Base-by-base conservation (phyloP, 1,284 basidiomycete genomes). In the Dichomitus squalens region DNA sequence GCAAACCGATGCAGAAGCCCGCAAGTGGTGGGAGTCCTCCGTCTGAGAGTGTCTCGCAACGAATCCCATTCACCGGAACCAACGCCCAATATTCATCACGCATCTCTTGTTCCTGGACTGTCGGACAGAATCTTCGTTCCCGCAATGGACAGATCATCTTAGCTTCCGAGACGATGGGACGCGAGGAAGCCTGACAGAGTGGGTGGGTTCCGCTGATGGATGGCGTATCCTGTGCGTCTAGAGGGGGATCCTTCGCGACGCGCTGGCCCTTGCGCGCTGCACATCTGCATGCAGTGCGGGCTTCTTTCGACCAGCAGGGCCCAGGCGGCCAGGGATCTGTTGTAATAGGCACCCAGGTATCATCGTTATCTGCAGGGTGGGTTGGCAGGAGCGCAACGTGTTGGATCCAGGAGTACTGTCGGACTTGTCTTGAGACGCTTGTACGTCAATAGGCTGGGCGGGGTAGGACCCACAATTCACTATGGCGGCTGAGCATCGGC, bases 11-110 rank as follows among this genome's bases (percentile, higher is more conserved):
- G 70, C 66, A 16, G 86, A 89, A 59, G 81, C 82, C 4, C 79
- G 81, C 51, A 79, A 76, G 66, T 86, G 91, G 82, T 95, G 92
- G 92, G 84, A 52, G 11, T 27, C 50, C 11, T 40, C 72, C 47
- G 74, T 74, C n/a, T 72, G 71, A 60, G 57, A 52, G 36, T 54
- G 27, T 25, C 18, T 51, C 35, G 21, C 12, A n/a, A 34, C n/a
- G 25, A 35, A 25, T 43, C 16, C 39, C 23, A 25, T n/a, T 25
- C 44, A 36, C 39, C n/a, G 34, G 25, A 44, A 44, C 35, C 25
- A 35, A 36, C 27, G 16, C 39, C 38, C 14, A 34, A 35, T 44
- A 25, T 29, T 35, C 29, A 46, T 36, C 36, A 34, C 38, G 50
- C 29, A 51, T 51, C 31, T 38, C 31, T n/a, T 38, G 48, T 55